phyloP scores from a whole-genome alignment of 768 basidiomycete genomes.

The Rhodotorula toruloides region DNA sequence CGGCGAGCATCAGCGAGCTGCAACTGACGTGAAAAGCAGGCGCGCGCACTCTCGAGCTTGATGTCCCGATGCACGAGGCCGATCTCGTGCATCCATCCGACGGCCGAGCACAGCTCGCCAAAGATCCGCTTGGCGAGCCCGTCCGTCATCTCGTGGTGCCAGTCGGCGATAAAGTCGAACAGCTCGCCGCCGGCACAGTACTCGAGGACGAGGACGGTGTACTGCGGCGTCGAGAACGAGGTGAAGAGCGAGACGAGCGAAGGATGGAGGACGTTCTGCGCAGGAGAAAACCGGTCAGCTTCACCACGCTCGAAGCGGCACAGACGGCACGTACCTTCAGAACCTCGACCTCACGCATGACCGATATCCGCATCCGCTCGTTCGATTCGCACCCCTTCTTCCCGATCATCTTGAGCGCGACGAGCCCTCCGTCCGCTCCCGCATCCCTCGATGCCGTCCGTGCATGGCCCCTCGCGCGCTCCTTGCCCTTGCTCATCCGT shows the following conservation, averaged over 20 bases:
- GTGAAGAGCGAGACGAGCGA: constrained; percentile 68
- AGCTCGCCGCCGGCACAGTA: constrained; percentile 74
- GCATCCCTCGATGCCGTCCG: constrained; percentile 35
- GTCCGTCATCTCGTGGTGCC: constrained; percentile 40
- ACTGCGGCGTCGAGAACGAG: constrained; percentile 63
- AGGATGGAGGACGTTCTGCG: constrained; percentile 73
- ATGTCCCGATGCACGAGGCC: constrained; percentile 84
- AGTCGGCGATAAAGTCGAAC: constrained; percentile 52
- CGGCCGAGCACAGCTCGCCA: constrained; percentile 68
- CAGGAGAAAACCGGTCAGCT: constrained; percentile 6
- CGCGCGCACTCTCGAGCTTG: constrained; percentile 58
- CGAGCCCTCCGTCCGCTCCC: constrained; percentile 43
- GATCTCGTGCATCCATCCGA: constrained; percentile 81
- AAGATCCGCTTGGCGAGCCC: constrained; percentile 63
- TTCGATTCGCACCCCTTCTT: constrained; percentile 53
- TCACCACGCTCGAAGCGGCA: constrained; percentile 14
- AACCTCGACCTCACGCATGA: constrained; percentile 77
- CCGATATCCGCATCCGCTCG: constrained; percentile 68
- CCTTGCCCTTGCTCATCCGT: constrained; percentile 35
- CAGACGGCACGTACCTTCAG: constrained; percentile 58
- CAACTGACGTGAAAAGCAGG: neutral
- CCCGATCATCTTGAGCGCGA: constrained; percentile 58
- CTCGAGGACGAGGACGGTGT: constrained; percentile 75
- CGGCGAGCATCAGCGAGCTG: neutral
- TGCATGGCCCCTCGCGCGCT: constrained; percentile 30